These are phyloP conservation scores for Scedosporium minutisporum DNA, from an alignment of 2,329 filamentous ascomycete genomes.

Conservation along the genomic window DNA sequence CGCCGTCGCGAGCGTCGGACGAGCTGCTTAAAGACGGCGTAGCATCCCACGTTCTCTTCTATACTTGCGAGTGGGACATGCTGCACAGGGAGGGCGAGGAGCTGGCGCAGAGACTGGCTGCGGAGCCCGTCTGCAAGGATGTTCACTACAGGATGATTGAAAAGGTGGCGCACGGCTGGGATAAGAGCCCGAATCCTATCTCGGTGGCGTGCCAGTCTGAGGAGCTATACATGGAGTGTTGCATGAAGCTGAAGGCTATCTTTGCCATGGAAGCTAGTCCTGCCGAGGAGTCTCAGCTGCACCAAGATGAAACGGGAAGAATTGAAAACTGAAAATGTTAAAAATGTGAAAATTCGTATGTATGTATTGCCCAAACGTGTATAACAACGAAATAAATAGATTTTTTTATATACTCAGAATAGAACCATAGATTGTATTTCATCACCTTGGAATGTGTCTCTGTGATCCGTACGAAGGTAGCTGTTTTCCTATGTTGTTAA, in stretches of 20 bases:
- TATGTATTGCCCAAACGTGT: too few relatives aligned
- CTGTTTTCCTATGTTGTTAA: too few relatives aligned
- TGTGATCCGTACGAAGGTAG: too few relatives aligned
- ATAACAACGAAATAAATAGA: too few relatives aligned
- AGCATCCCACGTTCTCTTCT: slow-evolving; percentile 41
- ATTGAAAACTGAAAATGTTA: too few relatives aligned
- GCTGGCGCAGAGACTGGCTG: neutral
- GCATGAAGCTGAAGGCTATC: neutral
- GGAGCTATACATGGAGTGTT: slow-evolving; percentile 3
- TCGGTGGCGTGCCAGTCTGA: neutral
- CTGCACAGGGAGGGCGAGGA: slow-evolving; percentile 40
- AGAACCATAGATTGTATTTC: too few relatives aligned
- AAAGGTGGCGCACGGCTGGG: slow-evolving; percentile 3
- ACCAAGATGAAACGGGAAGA: neutral
- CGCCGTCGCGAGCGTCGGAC: slow-evolving; percentile 29
- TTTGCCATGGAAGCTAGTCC: neutral
- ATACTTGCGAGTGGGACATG: slow-evolving; percentile 58
- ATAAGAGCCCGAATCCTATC: slow-evolving; percentile 4
- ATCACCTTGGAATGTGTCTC: too few relatives aligned
- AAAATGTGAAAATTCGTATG: too few relatives aligned
- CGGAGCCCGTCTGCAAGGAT: neutral
- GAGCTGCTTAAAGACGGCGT: slow-evolving; percentile 40
- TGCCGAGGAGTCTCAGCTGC: neutral
- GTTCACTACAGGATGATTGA: slow-evolving; percentile 4
- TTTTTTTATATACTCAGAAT: too few relatives aligned